Percentiles rank a stretch among this genome's conserved stretches.
Evolutionary conservation across 176 grass and related monocot species (phyloP).

Genomic region (Carex cristatella): DNA sequence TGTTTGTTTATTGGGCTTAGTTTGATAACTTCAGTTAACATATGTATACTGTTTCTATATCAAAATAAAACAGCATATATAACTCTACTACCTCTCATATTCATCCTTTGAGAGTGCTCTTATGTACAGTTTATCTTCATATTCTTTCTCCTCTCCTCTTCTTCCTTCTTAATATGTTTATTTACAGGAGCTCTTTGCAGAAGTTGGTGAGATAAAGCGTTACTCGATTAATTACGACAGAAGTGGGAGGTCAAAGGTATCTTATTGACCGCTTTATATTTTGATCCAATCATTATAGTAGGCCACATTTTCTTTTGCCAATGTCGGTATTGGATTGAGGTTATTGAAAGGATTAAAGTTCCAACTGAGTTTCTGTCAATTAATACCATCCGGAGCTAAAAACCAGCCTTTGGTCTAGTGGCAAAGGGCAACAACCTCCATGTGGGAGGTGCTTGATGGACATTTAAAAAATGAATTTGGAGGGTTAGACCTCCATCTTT

Average conservation of each 20-base stretch:
- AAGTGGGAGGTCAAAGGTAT: slow-evolving; percentile 74
- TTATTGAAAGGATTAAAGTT: background rate
- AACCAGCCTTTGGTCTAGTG: background rate
- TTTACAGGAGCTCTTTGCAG: slow-evolving; percentile 72
- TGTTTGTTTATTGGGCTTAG: no score
- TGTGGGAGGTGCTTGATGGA: no score
- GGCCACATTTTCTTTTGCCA: background rate
- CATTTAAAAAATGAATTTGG: no score
- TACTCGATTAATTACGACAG: slow-evolving; percentile 84
- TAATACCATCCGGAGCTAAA: background rate
- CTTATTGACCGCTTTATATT: background rate
- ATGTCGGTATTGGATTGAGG: background rate
- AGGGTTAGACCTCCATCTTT: no score
- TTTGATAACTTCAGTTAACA: no score
- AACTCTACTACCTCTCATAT: no score
- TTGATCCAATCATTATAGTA: background rate
- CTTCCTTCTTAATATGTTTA: background rate
- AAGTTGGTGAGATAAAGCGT: slow-evolving; percentile 78
- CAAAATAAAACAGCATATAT: no score
- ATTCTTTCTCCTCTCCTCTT: background rate
- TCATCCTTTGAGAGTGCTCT: no score
- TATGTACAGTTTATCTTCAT: background rate
- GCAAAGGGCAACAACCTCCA: no score
- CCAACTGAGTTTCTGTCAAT: background rate
- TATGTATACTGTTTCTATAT: no score